phyloP scores from a whole-genome alignment of 495 filamentous ascomycete genomes.

The Pseudevernia furfuracea region DNA sequence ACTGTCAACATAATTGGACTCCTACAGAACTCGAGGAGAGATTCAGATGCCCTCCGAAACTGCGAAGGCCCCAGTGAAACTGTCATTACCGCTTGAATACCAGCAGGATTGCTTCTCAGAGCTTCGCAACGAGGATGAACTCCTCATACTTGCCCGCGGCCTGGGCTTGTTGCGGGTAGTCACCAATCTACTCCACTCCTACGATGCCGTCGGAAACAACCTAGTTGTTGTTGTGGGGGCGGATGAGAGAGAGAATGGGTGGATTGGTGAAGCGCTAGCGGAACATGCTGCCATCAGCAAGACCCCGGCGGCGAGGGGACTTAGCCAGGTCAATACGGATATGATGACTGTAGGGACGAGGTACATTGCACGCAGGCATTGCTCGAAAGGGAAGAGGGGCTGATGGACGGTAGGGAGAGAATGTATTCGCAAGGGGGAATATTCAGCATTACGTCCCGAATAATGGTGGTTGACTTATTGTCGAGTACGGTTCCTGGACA shows the following conservation, averaged over 20 bases:
- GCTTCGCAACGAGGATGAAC: constrained; percentile 63
- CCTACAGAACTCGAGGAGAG: constrained; percentile 19
- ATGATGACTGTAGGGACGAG: constrained; percentile 72
- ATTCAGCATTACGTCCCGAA: constrained; percentile 93
- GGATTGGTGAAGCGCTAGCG: constrained; percentile 87
- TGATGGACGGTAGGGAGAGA: constrained; percentile 52
- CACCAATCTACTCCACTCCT: constrained; percentile 90
- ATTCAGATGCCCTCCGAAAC: constrained; percentile 50
- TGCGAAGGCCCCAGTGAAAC: constrained; percentile 66
- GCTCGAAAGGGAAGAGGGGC: not conserved
- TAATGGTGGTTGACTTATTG: constrained; percentile 85
- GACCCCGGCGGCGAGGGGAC: constrained; percentile 66
- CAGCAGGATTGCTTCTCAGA: constrained; percentile 30
- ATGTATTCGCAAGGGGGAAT: constrained; percentile 85
- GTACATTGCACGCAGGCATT: constrained; percentile 26
- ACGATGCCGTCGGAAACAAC: constrained; percentile 93
- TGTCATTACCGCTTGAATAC: constrained; percentile 75
- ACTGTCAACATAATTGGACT: not conserved
- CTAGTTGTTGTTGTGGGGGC: constrained; percentile 84
- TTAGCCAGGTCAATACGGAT: constrained; percentile 92
- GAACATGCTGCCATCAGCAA: constrained; percentile 86
- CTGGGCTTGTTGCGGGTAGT: constrained; percentile 84
- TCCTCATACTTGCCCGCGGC: constrained; percentile 83
- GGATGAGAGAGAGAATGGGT: constrained; percentile 85
- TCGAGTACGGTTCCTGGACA: constrained; percentile 44